phyloP scores from a whole-genome alignment of 2,329 filamentous ascomycete species.

The Aspergillus brunneoviolaceus region DNA sequence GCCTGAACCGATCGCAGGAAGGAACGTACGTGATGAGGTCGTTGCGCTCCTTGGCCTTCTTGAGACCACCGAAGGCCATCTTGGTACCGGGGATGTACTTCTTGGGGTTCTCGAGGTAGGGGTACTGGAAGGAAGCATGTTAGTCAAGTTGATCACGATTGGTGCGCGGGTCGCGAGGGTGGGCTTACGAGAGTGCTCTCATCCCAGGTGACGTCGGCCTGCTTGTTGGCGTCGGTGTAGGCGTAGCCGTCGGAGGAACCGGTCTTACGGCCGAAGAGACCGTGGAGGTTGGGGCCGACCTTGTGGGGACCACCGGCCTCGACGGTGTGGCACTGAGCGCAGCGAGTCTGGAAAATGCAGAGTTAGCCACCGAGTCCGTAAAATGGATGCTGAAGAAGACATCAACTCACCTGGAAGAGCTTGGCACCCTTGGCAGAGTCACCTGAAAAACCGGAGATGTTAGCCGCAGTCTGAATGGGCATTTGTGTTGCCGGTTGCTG shows the following conservation, averaged over 20 bases:
- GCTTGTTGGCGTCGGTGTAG: constrained; percentile 99
- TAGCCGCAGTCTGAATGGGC: constrained; percentile 25
- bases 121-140: constrained; percentile 60
- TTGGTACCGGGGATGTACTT: constrained; percentile 99
- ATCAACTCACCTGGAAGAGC: constrained; percentile 77
- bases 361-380: constrained; percentile 9
- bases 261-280: constrained; percentile 94
- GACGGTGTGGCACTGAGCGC: constrained; percentile 97
- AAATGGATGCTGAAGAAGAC: not conserved
- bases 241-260: constrained; percentile 88
- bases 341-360: constrained; percentile 65
- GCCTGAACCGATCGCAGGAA: not conserved
- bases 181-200: constrained; percentile 74
- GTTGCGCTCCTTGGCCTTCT: constrained; percentile 99
- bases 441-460: constrained; percentile 55
- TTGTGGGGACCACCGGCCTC: constrained; percentile 91
- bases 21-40: constrained; percentile 89
- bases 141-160: constrained; percentile 9
- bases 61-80: constrained; percentile 99
- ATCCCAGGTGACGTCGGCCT: constrained; percentile 87
- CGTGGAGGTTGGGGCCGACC: constrained; percentile 94
- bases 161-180: not conserved
- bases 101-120: constrained; percentile 99
- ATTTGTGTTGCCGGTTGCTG: constrained; percentile 21
- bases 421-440: constrained; percentile 94